Percentiles rank a stretch among this genome's conserved stretches.
Conservation (phyloP, 176 grass and related monocot species). For the Aechmea fasciata region DNA sequence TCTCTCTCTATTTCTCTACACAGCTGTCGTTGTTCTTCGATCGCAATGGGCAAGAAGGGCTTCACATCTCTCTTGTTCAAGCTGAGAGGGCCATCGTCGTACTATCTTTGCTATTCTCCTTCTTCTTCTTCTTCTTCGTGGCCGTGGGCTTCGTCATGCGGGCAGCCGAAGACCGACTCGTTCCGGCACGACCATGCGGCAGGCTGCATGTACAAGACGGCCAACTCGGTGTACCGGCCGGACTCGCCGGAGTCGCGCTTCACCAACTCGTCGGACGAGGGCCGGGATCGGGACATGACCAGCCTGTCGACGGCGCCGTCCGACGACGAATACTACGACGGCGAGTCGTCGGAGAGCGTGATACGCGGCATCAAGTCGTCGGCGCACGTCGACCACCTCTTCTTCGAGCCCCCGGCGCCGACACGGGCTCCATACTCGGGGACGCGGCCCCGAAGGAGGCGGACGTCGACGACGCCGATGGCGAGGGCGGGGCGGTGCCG, state of each 20-base stretch:
- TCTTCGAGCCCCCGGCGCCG: conserved; percentile 40
- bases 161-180: conserved; percentile 45
- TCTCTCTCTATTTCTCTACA: no score
- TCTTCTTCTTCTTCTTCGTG: conserved; percentile 6
- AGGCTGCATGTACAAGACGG: conserved; percentile 32
- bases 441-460: not conserved
- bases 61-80: conserved; percentile 57
- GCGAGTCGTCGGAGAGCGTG: conserved; percentile 26
- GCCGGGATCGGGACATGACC: not conserved
- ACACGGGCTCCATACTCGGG: conserved; percentile 56
- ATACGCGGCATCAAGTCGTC: conserved; percentile 24
- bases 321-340: conserved; percentile 16
- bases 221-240: conserved; percentile 36
- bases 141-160: conserved; percentile 48
- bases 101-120: not conserved
- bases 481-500: not conserved
- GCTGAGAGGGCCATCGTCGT: conserved; percentile 3
- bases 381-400: conserved; percentile 23
- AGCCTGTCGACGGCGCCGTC: conserved; percentile 7
- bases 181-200: conserved; percentile 31
- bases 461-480: not conserved
- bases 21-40: no score
- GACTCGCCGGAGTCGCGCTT: conserved; percentile 22
- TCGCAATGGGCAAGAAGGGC: conserved; percentile 44
- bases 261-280: conserved; percentile 4